phyloP scores from a whole-genome alignment of 1,284 basidiomycete genomes.

The Flammula alnicola region DNA sequence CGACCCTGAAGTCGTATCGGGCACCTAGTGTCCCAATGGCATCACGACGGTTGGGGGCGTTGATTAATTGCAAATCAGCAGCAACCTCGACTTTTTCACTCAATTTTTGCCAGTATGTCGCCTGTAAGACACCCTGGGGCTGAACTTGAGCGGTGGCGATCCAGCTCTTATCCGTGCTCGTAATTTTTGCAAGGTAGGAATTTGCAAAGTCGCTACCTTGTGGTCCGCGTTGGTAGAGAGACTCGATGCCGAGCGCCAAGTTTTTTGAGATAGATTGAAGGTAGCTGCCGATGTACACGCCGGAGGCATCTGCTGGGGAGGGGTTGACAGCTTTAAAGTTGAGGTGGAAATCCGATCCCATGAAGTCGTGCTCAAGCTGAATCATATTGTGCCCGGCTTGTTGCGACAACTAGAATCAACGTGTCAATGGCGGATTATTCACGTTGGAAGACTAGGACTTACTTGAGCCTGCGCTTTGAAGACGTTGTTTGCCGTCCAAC shows the following conservation, averaged over 20 bases:
- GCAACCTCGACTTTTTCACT: constrained; percentile 99
- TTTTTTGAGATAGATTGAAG: constrained; percentile 95
- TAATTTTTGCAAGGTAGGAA: constrained; percentile 91
- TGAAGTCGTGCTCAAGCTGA: constrained; percentile 94
- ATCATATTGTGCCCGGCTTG: constrained; percentile 85
- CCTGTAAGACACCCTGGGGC: constrained; percentile 84
- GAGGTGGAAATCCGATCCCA: constrained; percentile 86
- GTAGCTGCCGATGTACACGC: constrained; percentile 93
- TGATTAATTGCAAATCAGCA: constrained; percentile 88
- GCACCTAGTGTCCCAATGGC: constrained; percentile 93
- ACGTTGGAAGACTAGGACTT: constrained; percentile 28
- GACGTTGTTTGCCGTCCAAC: constrained; percentile 81
- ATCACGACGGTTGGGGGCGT: constrained; percentile 81
- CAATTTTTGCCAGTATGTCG: constrained; percentile 97
- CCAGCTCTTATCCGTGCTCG: constrained; percentile 76
- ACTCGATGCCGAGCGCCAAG: constrained; percentile 90
- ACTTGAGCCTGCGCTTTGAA: constrained; percentile 94
- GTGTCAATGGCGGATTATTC: constrained; percentile 22
- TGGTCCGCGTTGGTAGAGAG: constrained; percentile 83
- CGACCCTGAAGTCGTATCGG: constrained; percentile 95
- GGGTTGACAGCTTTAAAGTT: constrained; percentile 95
- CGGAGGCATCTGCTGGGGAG: constrained; percentile 86
- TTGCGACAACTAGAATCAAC: constrained; percentile 56
- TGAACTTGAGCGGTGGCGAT: constrained; percentile 94
- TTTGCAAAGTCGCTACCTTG: constrained; percentile 76